Percentiles rank a stretch among this genome's conserved stretches.
These are phyloP conservation scores for Cucurbita maxima DNA, from an alignment of 306 rosid species.

Conservation along the genomic window DNA sequence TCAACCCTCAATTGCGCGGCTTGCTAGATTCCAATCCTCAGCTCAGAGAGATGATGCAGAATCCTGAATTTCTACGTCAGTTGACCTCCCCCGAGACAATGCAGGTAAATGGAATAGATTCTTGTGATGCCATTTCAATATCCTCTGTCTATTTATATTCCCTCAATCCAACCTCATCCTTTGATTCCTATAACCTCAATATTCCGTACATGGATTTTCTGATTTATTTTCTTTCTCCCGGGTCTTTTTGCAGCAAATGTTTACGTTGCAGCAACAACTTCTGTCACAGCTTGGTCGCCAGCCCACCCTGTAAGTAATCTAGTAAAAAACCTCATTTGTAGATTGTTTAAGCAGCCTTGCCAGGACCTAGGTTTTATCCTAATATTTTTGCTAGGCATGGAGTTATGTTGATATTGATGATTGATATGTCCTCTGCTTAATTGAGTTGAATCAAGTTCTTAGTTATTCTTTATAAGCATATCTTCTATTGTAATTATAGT, in stretches of 20 bases:
- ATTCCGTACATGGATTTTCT: neutral
- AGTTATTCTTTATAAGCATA: neutral
- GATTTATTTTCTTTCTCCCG: neutral
- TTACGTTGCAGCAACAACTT: slow-evolving; percentile 51
- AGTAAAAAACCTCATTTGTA: slow-evolving; percentile 5
- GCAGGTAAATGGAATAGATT: slow-evolving; percentile 42
- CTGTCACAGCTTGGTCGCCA: slow-evolving; percentile 49
- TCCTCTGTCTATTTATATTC: neutral
- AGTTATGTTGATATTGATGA: neutral
- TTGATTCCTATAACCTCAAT: neutral
- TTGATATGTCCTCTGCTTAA: neutral
- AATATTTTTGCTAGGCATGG: neutral
- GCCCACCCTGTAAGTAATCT: slow-evolving; percentile 51
- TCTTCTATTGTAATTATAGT: neutral
- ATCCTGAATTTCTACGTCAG: slow-evolving; percentile 64
- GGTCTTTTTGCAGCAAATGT: slow-evolving; percentile 36
- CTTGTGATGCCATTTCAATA: neutral
- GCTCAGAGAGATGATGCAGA: slow-evolving; percentile 78
- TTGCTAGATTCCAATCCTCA: slow-evolving; percentile 55
- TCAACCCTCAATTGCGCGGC: slow-evolving; percentile 48
- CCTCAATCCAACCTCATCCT: neutral
- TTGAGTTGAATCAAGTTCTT: neutral
- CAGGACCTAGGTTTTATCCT: neutral
- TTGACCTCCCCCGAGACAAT: slow-evolving; percentile 74
- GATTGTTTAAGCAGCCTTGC: neutral